These are phyloP conservation scores for Ogataea zsoltii DNA, from an alignment of 805 yeast genomes.

Conservation along the genomic window DNA sequence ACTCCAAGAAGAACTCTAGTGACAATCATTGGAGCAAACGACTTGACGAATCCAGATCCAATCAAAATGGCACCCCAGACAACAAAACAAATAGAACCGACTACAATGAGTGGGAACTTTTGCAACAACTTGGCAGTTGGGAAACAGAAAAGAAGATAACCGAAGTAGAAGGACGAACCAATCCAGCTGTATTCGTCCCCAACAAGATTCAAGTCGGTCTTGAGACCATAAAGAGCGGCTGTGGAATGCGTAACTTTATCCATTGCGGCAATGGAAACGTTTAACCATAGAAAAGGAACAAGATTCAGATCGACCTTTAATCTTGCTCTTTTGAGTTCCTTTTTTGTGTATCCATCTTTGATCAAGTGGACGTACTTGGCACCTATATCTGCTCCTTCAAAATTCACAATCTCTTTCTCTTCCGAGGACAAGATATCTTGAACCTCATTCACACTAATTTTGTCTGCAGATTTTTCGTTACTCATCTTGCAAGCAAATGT, in stretches of 20 bases:
- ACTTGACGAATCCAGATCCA: constrained; percentile 44
- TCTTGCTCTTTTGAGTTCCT: constrained; percentile 20
- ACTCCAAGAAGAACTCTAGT: constrained; percentile 50
- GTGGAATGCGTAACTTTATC: constrained; percentile 50
- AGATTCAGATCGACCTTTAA: constrained; percentile 53
- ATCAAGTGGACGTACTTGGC: constrained; percentile 20
- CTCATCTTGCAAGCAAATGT: not conserved
- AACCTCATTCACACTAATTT: not conserved
- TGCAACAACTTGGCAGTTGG: constrained; percentile 42
- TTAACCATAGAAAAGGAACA: constrained; percentile 48
- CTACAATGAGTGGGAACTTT: constrained; percentile 36
- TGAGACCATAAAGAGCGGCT: constrained; percentile 41
- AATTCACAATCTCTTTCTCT: not conserved
- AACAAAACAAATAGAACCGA: constrained; percentile 33
- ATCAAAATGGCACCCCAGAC: constrained; percentile 41
- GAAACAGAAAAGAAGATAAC: constrained; percentile 35
- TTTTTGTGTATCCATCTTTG: constrained; percentile 23
- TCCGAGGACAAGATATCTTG: not conserved
- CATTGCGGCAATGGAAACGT: constrained; percentile 56
- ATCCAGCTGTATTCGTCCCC: constrained; percentile 36
- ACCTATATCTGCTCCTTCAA: constrained; percentile 20
- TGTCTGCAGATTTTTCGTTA: constrained; percentile 7
- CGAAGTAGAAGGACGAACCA: constrained; percentile 39
- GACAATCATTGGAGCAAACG: constrained; percentile 46
- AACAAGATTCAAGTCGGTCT: constrained; percentile 38